Conservation (phyloP, 192 early-diverging fungal species). For the Glomus cerebriforme region DNA sequence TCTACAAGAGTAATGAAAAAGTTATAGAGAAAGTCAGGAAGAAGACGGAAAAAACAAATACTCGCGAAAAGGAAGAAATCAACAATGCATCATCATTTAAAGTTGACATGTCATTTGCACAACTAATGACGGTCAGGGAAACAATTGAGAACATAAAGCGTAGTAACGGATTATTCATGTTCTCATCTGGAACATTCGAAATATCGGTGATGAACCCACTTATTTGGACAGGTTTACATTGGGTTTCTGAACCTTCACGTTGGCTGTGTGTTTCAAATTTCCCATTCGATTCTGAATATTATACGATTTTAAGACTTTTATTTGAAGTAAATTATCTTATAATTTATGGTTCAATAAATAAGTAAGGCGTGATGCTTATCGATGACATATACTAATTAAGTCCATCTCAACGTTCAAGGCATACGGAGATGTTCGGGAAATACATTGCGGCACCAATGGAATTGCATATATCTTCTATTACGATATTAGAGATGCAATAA, state of each 20-base stretch:
- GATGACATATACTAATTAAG: neutral
- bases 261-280: conserved; percentile 17
- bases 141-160: neutral
- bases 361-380: neutral
- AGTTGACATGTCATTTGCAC: neutral
- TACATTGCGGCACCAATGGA: conserved; percentile 5
- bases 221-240: neutral
- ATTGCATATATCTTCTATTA: conserved; percentile 19
- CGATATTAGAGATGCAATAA: conserved; percentile 20
- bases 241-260: conserved; percentile 7
- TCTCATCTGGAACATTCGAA: neutral
- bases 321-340: neutral
- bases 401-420: neutral
- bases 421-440: conserved; percentile 4
- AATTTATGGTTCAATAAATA: too few relatives aligned
- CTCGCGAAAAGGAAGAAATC: neutral
- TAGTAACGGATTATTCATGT: neutral
- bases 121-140: neutral
- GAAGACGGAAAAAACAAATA: neutral
- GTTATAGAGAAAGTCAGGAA: neutral
- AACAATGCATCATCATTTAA: neutral
- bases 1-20: neutral
- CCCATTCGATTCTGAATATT: neutral
- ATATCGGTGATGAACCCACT: neutral
- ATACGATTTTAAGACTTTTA: neutral